Evolutionary conservation across 2,329 filamentous ascomycete species (phyloP), one percentile per base, ranked within the genome.

Genomic region (Claviceps capensis): DNA sequence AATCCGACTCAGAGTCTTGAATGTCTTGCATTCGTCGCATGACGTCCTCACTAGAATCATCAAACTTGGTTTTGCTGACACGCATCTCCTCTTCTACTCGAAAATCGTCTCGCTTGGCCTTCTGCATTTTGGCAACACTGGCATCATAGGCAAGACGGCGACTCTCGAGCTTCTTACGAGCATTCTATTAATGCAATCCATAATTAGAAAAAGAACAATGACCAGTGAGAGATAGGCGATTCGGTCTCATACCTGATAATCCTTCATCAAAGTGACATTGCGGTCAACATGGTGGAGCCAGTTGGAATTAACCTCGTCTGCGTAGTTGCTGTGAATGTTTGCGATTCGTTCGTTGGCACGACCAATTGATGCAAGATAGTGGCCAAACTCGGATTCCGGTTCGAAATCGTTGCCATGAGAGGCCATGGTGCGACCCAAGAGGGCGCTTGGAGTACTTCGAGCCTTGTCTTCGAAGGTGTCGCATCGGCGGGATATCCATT

Each of bases 271-370:
- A 38, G 88, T 83, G 50, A 95, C 69, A 26, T 86, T 94, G 58
- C 89, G 77, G 67, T 97, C 91, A 22, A 95, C 73, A n/a, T 86
- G 89, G 66, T 96, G 89, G 53, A 95, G 75, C 91, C 91, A 96
- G 65, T 79, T 85, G 37, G 81, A 78, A 16, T 86, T 94, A 56
- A 88, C 85, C 61, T 86, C 79, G 37, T 80, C 76, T 46, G 88
- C 81, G 62, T 91, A 95, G 23, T 76, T 81, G 65, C 95, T 91
- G 68, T 97, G 91, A 52, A 88, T 78, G 47, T 88, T 81, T 11
- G 87, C 87, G 58, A 96, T 78, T 50, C 86, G 83, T 71, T 97
- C 91, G 63, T 97, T 91, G 60, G 87, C 86, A 58, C 86, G 82
- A 40, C 91, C 91, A 77, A 68, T 72, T 81, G 85, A 76, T 52